Evolutionary conservation across 1,139 yeast species (phyloP).

Genomic region (Pichia sp.): DNA sequence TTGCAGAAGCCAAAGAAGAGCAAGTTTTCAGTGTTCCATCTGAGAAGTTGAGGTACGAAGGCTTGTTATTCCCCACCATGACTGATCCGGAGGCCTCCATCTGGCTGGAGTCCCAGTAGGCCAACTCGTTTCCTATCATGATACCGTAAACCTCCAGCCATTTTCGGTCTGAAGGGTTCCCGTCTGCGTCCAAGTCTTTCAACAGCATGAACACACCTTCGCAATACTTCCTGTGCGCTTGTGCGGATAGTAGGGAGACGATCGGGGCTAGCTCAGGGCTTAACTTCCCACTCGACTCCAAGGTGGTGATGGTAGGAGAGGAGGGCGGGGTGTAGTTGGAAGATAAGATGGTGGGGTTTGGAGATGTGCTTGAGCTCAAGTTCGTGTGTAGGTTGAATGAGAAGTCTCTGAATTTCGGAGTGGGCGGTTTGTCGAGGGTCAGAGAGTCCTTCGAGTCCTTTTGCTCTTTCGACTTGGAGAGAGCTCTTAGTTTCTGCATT

Average conservation of each 20-base stretch:
- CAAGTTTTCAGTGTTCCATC: constrained; percentile 85
- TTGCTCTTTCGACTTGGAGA: constrained; percentile 18
- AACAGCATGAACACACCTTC: constrained; percentile 73
- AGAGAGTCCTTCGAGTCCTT: neutral
- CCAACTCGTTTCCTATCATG: constrained; percentile 82
- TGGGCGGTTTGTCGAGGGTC: neutral
- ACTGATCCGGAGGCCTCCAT: constrained; percentile 39
- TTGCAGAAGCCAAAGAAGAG: constrained; percentile 51
- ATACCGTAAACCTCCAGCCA: constrained; percentile 96
- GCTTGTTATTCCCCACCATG: constrained; percentile 43
- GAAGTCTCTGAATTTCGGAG: constrained; percentile 7
- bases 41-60: constrained; percentile 85
- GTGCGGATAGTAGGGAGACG: constrained; percentile 67
- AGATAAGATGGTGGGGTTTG: neutral
- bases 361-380: constrained; percentile 1
- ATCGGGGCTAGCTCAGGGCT: constrained; percentile 75
- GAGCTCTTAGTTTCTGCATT: constrained; percentile 24
- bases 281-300: constrained; percentile 30
- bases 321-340: constrained; percentile 10
- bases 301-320: constrained; percentile 20
- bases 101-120: constrained; percentile 86
- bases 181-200: constrained; percentile 74
- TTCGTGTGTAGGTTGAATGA: neutral
- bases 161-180: constrained; percentile 73
- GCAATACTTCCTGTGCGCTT: constrained; percentile 64